phyloP scores from a whole-genome alignment of 768 basidiomycete species.

The Tephrocybe sp. region DNA sequence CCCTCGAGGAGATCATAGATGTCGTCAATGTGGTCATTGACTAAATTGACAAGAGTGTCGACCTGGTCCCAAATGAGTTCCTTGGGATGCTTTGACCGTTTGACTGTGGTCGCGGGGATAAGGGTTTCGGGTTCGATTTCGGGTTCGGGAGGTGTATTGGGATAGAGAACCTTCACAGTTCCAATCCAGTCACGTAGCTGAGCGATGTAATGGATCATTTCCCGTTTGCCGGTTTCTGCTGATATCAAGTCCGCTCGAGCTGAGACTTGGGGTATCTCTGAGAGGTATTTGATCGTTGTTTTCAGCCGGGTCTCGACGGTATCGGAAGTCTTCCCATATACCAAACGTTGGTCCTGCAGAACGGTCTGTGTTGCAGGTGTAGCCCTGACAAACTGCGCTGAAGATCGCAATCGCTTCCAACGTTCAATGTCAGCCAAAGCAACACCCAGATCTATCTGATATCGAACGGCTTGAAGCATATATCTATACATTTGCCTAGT shows the following conservation, averaged over 20 bases:
- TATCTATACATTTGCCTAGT: slow-evolving; percentile 19
- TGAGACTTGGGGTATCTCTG: slow-evolving; percentile 25
- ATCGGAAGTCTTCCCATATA: slow-evolving; percentile 16
- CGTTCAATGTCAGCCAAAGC: slow-evolving; percentile 23
- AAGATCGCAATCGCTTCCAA: slow-evolving; percentile 31
- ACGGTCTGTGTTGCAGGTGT: slow-evolving; percentile 27
- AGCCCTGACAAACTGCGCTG: slow-evolving; percentile 26
- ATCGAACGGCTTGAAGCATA: slow-evolving; percentile 26
- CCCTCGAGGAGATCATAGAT: slow-evolving; percentile 11
- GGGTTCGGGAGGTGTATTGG: not conserved
- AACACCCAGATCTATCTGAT: slow-evolving; percentile 22
- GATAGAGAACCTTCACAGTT: slow-evolving; percentile 18
- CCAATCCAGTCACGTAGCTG: slow-evolving; percentile 33
- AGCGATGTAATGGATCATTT: slow-evolving; percentile 24
- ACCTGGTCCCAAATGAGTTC: slow-evolving; percentile 12
- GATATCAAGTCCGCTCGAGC: slow-evolving; percentile 2
- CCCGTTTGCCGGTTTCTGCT: slow-evolving; percentile 20
- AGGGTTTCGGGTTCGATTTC: not conserved
- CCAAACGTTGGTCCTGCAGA: slow-evolving; percentile 20
- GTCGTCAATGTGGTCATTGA: slow-evolving; percentile 5
- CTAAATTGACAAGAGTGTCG: not conserved
- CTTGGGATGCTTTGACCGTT: slow-evolving; percentile 11
- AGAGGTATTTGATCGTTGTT: slow-evolving; percentile 22
- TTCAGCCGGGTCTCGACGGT: slow-evolving; percentile 22
- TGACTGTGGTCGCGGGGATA: not conserved